A percentile compares a stretch with the other conserved stretches of the same genome.
Conservation (phyloP, 805 yeast genomes). For the Metschnikowia drakensbergensis region DNA sequence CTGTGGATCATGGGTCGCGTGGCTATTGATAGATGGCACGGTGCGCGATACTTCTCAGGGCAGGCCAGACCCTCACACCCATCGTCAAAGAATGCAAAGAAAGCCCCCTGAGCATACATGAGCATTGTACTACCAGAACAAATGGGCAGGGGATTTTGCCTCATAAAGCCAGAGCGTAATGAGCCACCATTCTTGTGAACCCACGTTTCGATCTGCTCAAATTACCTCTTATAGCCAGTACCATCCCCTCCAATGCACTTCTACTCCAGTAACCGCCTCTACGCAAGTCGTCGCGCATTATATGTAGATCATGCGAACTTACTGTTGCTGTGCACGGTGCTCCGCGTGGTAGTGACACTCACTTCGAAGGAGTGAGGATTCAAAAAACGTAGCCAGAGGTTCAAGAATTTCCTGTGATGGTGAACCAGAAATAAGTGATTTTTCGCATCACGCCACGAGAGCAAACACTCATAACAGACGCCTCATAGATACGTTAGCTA, state of each 20-base stretch:
- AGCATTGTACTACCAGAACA: too few relatives aligned
- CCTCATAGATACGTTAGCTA: too few relatives aligned
- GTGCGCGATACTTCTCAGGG: background rate
- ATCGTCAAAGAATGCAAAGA: background rate
- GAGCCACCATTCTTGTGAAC: too few relatives aligned
- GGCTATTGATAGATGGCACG: background rate
- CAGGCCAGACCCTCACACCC: background rate
- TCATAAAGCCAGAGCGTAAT: too few relatives aligned
- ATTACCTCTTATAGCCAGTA: too few relatives aligned
- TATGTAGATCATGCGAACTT: conserved; percentile 2
- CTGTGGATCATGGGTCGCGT: background rate
- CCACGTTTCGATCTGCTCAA: too few relatives aligned
- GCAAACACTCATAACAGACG: background rate
- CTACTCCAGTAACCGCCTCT: background rate
- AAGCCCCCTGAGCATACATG: background rate
- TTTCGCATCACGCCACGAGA: background rate
- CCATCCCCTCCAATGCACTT: background rate
- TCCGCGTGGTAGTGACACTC: background rate
- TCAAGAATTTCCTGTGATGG: too few relatives aligned
- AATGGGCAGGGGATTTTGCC: too few relatives aligned
- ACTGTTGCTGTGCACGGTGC: conserved; percentile 1
- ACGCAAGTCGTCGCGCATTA: background rate
- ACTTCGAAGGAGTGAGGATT: background rate
- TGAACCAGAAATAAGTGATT: background rate
- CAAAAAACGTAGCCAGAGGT: background rate